Evolutionary conservation across 805 yeast genomes (phyloP), one percentile per base, ranked within the genome.

Genomic region (Myxozyma neotropica): DNA sequence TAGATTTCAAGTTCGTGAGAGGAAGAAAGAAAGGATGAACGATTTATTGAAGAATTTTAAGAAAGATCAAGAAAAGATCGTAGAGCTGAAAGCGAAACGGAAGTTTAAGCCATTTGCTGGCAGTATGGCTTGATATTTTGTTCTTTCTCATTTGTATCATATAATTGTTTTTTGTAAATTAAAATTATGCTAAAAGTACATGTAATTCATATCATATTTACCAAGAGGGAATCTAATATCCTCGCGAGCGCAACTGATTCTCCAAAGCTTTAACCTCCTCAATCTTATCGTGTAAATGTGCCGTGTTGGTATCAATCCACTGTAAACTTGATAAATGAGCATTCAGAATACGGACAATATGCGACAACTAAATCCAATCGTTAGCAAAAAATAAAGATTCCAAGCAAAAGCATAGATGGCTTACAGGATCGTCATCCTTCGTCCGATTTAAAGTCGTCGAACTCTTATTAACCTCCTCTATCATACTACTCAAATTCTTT

Each of bases 1-100:
- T 78, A 81, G 96, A 69, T 94, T 92, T 83, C 99, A 94, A 77
- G 83, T 94, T 67, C 85, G 99, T 74, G 96, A 94, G 73, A 82
- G 84, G 70, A 93, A 92, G 81, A 94, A 94, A 78, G 83, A 81
- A 64, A 96, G 93, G 74, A 90, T 94, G 89, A 89, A 89, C 71
- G 91, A 89, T 55, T 78, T 94, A 70, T 78, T 94, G 71, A 78
- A 74, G 58, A 89, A 91, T 72, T 94, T 92, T 77, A 90, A 89
- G 73, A 85, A 84, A 62, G 99, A 94, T 74, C 97, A 94, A 76
- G 93, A 86, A 68, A 85, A 85, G 73, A 88, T 94, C 54, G 82
- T 81, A 67, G 74, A 80, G 61, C 84, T 94, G 86, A 89, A 82
- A 72, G 91, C 88, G 66, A 87, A 83, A 78, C 86, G 86, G 72